A percentile compares a stretch with the other conserved stretches of the same genome.
Conservation (phyloP, 2,329 filamentous ascomycete genomes). For the Dactylellina drechsleri region DNA sequence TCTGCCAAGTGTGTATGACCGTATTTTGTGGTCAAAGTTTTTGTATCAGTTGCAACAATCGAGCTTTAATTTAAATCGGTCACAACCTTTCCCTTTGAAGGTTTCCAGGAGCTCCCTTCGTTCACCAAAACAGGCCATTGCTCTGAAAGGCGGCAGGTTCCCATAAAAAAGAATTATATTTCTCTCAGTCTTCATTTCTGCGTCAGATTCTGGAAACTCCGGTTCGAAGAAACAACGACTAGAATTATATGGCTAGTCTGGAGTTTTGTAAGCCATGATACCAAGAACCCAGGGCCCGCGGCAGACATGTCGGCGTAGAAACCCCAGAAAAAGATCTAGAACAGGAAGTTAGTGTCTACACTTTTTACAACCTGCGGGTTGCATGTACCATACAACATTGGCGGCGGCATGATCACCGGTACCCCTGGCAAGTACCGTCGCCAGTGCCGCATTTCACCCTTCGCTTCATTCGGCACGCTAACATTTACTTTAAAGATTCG, state of each 20-base stretch:
- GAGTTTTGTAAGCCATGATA: conserved; percentile 30
- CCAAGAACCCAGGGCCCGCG: conserved; percentile 33
- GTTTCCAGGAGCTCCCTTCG: conserved; percentile 46
- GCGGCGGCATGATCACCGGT: conserved; percentile 29
- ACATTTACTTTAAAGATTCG: conserved; percentile 53
- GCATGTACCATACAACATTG: conserved; percentile 2
- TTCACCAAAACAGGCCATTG: conserved; percentile 48
- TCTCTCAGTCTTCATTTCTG: conserved; percentile 37
- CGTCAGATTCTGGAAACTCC: conserved; percentile 37
- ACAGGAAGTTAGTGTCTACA: conserved; percentile 39
- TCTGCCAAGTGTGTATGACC: conserved; percentile 37
- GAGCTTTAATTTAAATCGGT: conserved; percentile 13
- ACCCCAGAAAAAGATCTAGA: conserved; percentile 38
- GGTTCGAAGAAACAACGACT: conserved; percentile 5
- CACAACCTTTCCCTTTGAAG: conserved; percentile 35
- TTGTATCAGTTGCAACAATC: too few relatives aligned
- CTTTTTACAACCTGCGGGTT: conserved; percentile 17
- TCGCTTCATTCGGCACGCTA: conserved; percentile 35
- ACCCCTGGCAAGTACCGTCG: conserved; percentile 11
- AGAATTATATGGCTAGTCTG: conserved; percentile 14
- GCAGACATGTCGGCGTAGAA: conserved; percentile 31
- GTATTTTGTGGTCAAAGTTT: too few relatives aligned
- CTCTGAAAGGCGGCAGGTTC: conserved; percentile 33
- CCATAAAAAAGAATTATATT: conserved; percentile 54
- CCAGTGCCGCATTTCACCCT: conserved; percentile 31